Percentiles rank a stretch among this genome's conserved stretches.
Conservation (phyloP, 208 protist genomes). For the Acanthamoeba healyi region DNA sequence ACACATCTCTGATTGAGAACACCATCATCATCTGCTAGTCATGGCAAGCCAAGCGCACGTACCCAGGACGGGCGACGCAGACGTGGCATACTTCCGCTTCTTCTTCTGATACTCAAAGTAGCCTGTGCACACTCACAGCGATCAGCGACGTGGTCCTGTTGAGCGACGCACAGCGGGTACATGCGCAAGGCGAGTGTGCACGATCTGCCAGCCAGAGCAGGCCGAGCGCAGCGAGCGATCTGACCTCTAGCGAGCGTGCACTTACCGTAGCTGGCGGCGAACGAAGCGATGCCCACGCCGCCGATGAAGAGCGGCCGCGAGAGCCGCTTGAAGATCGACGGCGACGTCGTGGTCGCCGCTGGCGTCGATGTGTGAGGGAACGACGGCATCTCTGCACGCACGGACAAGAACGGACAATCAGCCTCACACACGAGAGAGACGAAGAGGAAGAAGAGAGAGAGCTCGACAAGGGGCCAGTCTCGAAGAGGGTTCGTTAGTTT, state of each 20-base stretch:
- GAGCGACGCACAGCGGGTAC: no score
- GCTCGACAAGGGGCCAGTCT: not conserved
- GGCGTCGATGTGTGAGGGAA: not conserved
- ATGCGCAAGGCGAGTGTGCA: no score
- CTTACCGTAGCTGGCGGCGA: slow-evolving; percentile 23
- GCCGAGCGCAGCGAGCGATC: no score
- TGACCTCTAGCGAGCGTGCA: not conserved
- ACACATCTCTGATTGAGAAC: no score
- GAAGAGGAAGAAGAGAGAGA: not conserved
- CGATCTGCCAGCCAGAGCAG: no score
- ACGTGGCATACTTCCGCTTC: not conserved
- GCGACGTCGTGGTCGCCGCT: not conserved
- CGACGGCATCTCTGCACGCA: not conserved
- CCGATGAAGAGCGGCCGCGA: slow-evolving; percentile 23
- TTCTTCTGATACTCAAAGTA: slow-evolving; percentile 23
- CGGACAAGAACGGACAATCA: not conserved
- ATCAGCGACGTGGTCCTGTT: no score
- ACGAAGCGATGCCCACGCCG: slow-evolving; percentile 28
- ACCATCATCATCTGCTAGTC: no score
- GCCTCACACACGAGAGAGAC: not conserved
- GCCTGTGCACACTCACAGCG: not conserved
- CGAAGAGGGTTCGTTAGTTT: no score
- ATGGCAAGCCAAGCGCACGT: no score
- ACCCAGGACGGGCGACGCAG: not conserved
- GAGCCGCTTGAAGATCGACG: slow-evolving; percentile 27